These are phyloP conservation scores for Penicillium canariense DNA, from an alignment of 495 filamentous ascomycete genomes.

Conservation along the genomic window DNA sequence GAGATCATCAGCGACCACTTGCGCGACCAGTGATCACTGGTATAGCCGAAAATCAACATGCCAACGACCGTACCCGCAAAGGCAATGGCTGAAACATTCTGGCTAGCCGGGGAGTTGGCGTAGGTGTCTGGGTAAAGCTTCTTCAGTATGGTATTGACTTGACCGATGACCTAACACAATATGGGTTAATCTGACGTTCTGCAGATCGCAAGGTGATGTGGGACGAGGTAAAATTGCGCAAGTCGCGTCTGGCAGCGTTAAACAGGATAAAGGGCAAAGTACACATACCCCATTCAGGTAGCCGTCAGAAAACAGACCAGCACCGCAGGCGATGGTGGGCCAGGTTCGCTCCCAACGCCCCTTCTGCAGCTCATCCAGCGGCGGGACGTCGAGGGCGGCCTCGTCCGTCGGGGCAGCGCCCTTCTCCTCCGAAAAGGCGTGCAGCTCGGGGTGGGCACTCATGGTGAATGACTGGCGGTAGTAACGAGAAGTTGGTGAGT, in stretches of 20 bases:
- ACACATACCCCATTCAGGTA: conserved; percentile 74
- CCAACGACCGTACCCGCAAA: conserved; percentile 90
- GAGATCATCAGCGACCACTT: conserved; percentile 78
- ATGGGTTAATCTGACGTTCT: conserved; percentile 2
- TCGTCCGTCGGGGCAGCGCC: conserved; percentile 7
- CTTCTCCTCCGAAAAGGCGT: conserved; percentile 19
- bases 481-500: neutral
- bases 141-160: conserved; percentile 68
- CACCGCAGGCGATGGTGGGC: conserved; percentile 78
- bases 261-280: neutral
- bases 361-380: conserved; percentile 44
- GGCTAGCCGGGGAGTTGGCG: conserved; percentile 59
- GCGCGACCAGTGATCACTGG: conserved; percentile 79
- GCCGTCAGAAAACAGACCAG: conserved; percentile 86
- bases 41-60: conserved; percentile 77
- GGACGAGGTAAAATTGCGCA: neutral
- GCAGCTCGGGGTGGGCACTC: conserved; percentile 6
- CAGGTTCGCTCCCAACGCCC: conserved; percentile 59
- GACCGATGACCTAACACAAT: conserved; percentile 68
- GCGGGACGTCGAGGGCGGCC: conserved; percentile 21
- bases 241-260: neutral
- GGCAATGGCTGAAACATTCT: conserved; percentile 73
- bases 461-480: neutral
- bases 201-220: neutral
- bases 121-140: conserved; percentile 64